Evolutionary conservation across 2,329 filamentous ascomycete genomes (phyloP).

Genomic region (Beauveria medogensis): DNA sequence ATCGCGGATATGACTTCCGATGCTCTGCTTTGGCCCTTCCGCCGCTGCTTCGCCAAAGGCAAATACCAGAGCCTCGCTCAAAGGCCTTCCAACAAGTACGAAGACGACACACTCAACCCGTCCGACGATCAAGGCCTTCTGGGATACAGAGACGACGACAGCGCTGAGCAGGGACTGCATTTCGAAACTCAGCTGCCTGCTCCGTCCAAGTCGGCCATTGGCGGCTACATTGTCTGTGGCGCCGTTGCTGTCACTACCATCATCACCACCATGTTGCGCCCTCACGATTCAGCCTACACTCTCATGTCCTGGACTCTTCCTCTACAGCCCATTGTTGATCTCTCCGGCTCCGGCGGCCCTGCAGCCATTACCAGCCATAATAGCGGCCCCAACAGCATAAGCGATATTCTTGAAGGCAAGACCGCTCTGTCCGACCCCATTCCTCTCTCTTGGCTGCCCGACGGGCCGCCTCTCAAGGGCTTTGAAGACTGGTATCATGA

Average conservation of each 20-base stretch:
- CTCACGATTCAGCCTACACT: conserved; percentile 23
- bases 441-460: conserved; percentile 21
- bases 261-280: conserved; percentile 21
- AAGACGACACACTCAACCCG: conserved; percentile 6
- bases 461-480: conserved; percentile 10
- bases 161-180: conserved; percentile 7
- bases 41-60: not conserved
- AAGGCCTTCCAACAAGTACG: not conserved
- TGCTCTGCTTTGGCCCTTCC: conserved; percentile 2
- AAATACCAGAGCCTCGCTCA: not conserved
- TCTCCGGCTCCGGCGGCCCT: conserved; percentile 22
- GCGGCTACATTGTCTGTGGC: conserved; percentile 5
- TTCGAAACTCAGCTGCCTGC: conserved; percentile 13
- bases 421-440: conserved; percentile 20
- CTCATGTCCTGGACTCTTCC: conserved; percentile 29
- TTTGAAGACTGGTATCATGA: conserved; percentile 23
- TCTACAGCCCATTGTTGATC: conserved; percentile 26
- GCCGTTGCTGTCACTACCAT: conserved; percentile 15
- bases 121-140: not conserved
- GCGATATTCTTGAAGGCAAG: conserved; percentile 19
- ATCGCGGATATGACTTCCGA: conserved; percentile 8
- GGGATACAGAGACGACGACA: conserved; percentile 1
- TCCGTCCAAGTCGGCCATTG: conserved; percentile 13
- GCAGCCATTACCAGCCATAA: conserved; percentile 20
- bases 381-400: conserved; percentile 19